phyloP scores from a whole-genome alignment of 495 filamentous ascomycete species.

The Jackrogersella minutella region DNA sequence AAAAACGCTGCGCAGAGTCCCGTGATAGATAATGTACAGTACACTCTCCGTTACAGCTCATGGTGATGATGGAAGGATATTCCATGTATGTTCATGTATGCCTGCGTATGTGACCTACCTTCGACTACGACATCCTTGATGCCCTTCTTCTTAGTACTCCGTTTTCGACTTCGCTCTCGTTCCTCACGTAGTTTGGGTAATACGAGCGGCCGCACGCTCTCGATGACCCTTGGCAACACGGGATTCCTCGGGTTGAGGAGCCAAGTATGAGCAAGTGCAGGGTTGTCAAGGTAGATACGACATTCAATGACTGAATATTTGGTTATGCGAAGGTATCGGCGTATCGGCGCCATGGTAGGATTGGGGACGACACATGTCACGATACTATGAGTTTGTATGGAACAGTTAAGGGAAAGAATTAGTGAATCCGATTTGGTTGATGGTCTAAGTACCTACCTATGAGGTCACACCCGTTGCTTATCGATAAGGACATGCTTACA shows the following conservation, averaged over 20 bases:
- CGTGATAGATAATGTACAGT: slow-evolving; percentile 31
- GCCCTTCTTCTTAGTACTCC: slow-evolving; percentile 69
- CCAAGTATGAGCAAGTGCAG: slow-evolving; percentile 80
- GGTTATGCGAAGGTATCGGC: slow-evolving; percentile 82
- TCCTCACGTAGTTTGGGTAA: slow-evolving; percentile 92
- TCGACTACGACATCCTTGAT: slow-evolving; percentile 87
- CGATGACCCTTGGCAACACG: slow-evolving; percentile 80
- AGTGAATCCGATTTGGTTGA: neutral
- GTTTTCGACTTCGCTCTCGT: slow-evolving; percentile 70
- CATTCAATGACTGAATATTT: slow-evolving; percentile 93
- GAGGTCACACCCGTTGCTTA: slow-evolving; percentile 20
- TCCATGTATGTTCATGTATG: neutral
- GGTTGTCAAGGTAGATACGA: slow-evolving; percentile 93
- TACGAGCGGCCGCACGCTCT: slow-evolving; percentile 82
- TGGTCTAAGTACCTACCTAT: too few species aligned
- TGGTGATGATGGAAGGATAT: neutral
- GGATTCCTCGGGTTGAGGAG: slow-evolving; percentile 76
- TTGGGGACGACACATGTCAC: slow-evolving; percentile 25
- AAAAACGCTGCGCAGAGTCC: slow-evolving; percentile 5
- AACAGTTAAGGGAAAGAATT: neutral
- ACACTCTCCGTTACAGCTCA: slow-evolving; percentile 5
- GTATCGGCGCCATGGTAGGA: slow-evolving; percentile 76
- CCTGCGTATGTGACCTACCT: slow-evolving; percentile 61
- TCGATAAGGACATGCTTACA: slow-evolving; percentile 7
- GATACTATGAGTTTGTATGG: neutral